Evolutionary conservation across 2,329 filamentous ascomycete genomes (phyloP).

Genomic region (Myriosclerotinia duriaeana): DNA sequence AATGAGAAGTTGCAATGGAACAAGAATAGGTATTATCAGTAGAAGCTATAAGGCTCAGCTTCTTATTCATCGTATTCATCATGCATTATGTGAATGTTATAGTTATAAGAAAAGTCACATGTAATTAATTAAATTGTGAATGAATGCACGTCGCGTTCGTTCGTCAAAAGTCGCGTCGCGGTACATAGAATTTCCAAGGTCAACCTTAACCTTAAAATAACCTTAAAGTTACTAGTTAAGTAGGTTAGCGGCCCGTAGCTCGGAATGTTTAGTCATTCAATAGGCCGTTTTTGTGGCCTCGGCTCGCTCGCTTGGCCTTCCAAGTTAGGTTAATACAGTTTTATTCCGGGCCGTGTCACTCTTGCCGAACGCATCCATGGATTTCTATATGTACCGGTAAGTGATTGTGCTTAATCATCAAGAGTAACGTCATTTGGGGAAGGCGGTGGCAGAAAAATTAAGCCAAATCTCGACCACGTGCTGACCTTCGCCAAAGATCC

Average conservation of each 20-base stretch:
- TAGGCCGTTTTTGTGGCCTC: neutral
- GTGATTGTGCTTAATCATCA: neutral
- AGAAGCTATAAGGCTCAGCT: slow-evolving; percentile 36
- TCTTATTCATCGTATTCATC: slow-evolving; percentile 29
- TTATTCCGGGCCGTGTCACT: too few species aligned
- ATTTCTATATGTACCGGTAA: too few species aligned
- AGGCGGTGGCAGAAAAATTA: neutral
- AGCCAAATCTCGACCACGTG: neutral
- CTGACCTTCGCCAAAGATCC: neutral
- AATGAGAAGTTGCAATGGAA: slow-evolving; percentile 35
- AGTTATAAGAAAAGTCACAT: too few species aligned
- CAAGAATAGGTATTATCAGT: slow-evolving; percentile 37
- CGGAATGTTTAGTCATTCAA: too few species aligned
- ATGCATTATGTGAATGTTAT: too few species aligned
- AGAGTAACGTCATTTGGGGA: neutral
- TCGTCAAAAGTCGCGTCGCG: neutral
- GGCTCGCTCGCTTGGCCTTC: neutral
- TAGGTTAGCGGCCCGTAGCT: neutral
- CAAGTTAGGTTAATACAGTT: too few species aligned
- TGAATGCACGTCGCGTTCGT: neutral
- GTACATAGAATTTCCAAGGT: neutral
- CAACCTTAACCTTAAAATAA: neutral
- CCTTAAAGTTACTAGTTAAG: too few species aligned
- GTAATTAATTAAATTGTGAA: neutral
- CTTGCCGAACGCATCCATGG: too few species aligned